Evolutionary conservation across 805 yeast genomes (phyloP), one percentile per base, ranked within the genome.

Genomic region (Metschnikowia peoriensis): DNA sequence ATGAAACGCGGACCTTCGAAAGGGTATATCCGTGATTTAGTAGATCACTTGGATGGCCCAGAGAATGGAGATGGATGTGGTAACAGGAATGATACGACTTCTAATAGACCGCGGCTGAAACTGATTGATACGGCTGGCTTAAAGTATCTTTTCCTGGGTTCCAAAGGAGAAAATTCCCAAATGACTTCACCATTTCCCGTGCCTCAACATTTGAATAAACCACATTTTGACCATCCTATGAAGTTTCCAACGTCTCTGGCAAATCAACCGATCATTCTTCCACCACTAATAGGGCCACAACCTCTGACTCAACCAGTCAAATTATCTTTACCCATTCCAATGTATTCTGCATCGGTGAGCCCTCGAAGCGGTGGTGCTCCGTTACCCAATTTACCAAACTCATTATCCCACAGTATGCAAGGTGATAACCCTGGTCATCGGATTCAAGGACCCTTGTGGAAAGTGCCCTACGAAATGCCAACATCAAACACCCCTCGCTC

Each of bases 1-100:
- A 65, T 88, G 64, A 88, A 88, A 60, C 70, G 96, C 59, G 96
- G 96, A 0, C 96, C 96, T 0, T 77, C 86, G 0, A 88, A 86
- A 61, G 93, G 93, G 1, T 85, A 81, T 57, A 72, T 76, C n/a
- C 68, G 77, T 46, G 80, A 73, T 50, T 60, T 67, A 43, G 76
- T 70, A 50, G 76, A 73, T 34, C 67, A 69, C 56, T 55, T 67
- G 35, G 76, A 70, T 50, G 53, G 42, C 22, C 48, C 29, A 49
- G 52, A 53, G 7, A 22, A 37, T n/a, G 41, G 37, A 34, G 17
- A 42, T 28, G 41, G 28, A 5, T 14, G 28, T 16, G n/a, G 17
- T 12, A 41, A 40, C n/a, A 38, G 16, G 6, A 32, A 28, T 29
- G 53, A 38, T 41, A 3, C 46, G 4, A 22, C 34, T 11, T 15